Evolutionary conservation across 23 red algal species (phyloP), one percentile per base, ranked within the genome.

Genomic region (Gracilaria gracilis): DNA sequence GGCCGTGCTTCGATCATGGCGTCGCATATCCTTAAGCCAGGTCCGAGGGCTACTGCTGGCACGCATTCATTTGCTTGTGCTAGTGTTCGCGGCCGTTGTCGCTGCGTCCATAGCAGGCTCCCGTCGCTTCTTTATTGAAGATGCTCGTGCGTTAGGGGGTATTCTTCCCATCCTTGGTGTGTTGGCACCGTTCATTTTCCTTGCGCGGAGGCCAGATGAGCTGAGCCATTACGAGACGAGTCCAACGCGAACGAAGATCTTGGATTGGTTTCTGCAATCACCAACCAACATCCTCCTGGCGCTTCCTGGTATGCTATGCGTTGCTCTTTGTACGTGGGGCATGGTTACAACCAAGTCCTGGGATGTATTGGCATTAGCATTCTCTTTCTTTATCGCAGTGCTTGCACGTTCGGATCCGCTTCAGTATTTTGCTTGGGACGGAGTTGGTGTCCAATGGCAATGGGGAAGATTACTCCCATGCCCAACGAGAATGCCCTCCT

Each of bases 401-500:
- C 80, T 83, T 13, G 58, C 80, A 24, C 80, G 80, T 23, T 28
- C 80, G 14, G 80, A 83, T 65, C 80, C 80, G 12, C 19, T 61
- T 15, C 53, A 59, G 23, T 83, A 83, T 83, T 65, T 61, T 65
- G 49, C 80, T 27, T 83, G 80, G 80, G 80, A 83, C 36, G 80
- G 80, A 0, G 80, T 83, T 83, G 80, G 50, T 8, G 50, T 57
- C 16, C 20, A 57, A 29, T 83, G 53, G 49, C 80, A 83, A 57
- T 83, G 80, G 80, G 80, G 80, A 19, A 50, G 80, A 59, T 23
- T 83, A 39, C 80, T 83, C 31, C 80, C 80, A 6, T 64, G 80
- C 36, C 80, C 80, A 57, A 65, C 57, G 14, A 50, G 80, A 17
- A 62, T 34, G 53, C 53, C 80, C 14, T 50, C 50, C 17, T 83